These are phyloP conservation scores for Pyracantha coccinea DNA, from an alignment of 331 rosid species.

Conservation along the genomic window DNA sequence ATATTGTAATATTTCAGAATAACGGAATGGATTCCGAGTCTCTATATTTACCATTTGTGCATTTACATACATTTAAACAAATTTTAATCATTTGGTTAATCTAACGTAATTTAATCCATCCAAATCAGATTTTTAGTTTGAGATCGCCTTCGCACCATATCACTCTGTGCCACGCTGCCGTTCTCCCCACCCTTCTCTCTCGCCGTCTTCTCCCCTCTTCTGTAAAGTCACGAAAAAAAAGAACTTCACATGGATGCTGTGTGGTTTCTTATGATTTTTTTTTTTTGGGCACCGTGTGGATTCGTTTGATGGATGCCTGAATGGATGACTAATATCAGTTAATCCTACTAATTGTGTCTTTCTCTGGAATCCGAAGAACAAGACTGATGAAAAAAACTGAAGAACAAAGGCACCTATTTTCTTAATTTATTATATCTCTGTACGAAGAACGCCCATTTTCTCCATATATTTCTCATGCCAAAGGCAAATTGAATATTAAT, in stretches of 20 bases:
- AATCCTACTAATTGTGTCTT: neutral
- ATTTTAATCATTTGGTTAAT: neutral
- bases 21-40: too few relatives aligned
- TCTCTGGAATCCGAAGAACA: neutral
- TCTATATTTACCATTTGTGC: neutral
- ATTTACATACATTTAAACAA: neutral
- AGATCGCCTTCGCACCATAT: neutral
- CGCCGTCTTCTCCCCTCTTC: neutral
- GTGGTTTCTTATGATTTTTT: neutral
- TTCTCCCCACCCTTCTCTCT: neutral
- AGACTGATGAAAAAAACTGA: too few relatives aligned
- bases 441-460: neutral
- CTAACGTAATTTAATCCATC: too few relatives aligned
- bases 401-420: neutral
- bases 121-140: neutral
- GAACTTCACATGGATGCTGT: neutral
- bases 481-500: too few relatives aligned
- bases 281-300: too few relatives aligned
- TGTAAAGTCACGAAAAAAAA: neutral
- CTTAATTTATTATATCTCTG: neutral
- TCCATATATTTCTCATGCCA: too few relatives aligned
- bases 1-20: too few relatives aligned
- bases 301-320: neutral
- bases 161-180: neutral
- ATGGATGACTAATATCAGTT: neutral